These are phyloP conservation scores for Akanthomyces dipterigenus DNA, from an alignment of 2,329 filamentous ascomycete genomes.

Conservation along the genomic window DNA sequence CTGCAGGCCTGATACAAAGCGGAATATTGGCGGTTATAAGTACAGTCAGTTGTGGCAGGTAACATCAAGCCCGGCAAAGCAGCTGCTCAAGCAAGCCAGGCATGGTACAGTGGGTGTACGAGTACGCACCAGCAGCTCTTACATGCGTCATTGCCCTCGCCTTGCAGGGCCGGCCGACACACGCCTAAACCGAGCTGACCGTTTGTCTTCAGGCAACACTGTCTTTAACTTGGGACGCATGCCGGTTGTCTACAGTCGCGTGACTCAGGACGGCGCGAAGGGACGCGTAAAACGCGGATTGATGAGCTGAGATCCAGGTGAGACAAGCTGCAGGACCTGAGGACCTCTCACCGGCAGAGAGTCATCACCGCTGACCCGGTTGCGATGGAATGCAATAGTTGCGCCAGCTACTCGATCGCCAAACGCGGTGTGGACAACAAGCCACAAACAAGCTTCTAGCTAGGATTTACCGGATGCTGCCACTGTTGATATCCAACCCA, in stretches of 20 bases:
- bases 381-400: not conserved
- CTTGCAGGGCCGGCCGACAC: not conserved
- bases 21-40: too few relatives aligned
- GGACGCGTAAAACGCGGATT: not conserved
- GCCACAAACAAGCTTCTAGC: not conserved
- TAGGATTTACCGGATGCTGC: slow-evolving; percentile 15
- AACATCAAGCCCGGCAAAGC: too few relatives aligned
- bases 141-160: not conserved
- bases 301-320: not conserved
- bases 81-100: too few relatives aligned
- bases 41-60: too few relatives aligned
- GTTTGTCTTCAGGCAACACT: not conserved
- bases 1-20: too few relatives aligned
- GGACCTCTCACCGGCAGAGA: not conserved
- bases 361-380: not conserved
- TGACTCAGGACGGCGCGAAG: not conserved
- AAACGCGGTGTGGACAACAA: not conserved
- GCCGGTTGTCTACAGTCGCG: not conserved
- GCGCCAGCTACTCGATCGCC: not conserved
- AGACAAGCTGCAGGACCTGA: not conserved
- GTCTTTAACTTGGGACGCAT: not conserved
- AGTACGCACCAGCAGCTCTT: not conserved
- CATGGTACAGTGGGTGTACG: too few relatives aligned
- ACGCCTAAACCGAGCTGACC: not conserved
- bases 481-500: slow-evolving; percentile 19